These are phyloP conservation scores for Acanthochlamys bracteata DNA, from an alignment of 106 monocot species.

Conservation along the genomic window DNA sequence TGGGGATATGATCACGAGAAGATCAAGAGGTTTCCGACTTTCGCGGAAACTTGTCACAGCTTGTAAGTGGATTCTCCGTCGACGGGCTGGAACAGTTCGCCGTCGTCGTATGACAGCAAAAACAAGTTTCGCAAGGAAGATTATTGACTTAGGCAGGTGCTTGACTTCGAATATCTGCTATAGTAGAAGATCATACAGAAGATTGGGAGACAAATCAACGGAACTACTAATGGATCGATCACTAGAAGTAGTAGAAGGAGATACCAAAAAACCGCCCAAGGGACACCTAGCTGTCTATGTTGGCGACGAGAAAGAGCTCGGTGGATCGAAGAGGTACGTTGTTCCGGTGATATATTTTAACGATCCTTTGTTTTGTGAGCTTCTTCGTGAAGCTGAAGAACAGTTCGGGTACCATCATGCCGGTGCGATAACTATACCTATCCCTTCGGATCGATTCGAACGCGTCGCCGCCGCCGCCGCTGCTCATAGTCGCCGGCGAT, in stretches of 20 bases:
- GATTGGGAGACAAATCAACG: background rate
- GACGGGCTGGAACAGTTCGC: background rate
- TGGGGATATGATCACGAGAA: background rate
- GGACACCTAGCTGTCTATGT: slow-evolving; percentile 64
- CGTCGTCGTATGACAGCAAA: background rate
- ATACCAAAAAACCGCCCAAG: slow-evolving; percentile 30
- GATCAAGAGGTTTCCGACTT: slow-evolving; percentile 4
- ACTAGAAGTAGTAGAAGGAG: background rate
- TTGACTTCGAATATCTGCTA: background rate
- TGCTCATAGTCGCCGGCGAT: slow-evolving; percentile 3
- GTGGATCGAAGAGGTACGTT: slow-evolving; percentile 22
- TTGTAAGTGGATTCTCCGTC: background rate
- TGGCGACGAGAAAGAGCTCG: slow-evolving; percentile 10
- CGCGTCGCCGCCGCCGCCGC: slow-evolving; percentile 29
- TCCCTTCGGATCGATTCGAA: slow-evolving; percentile 45
- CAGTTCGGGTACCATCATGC: slow-evolving; percentile 53
- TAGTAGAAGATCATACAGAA: background rate
- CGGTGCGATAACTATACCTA: slow-evolving; percentile 66
- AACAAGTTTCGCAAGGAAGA: slow-evolving; percentile 1
- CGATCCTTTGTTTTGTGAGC: slow-evolving; percentile 66
- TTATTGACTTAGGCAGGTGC: slow-evolving; percentile 20
- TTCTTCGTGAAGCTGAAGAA: slow-evolving; percentile 52
- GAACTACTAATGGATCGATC: background rate
- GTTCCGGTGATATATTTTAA: slow-evolving; percentile 72
- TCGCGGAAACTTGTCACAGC: background rate